These are phyloP conservation scores for Beauveria australis DNA, from an alignment of 2,329 filamentous ascomycete genomes.

Conservation along the genomic window DNA sequence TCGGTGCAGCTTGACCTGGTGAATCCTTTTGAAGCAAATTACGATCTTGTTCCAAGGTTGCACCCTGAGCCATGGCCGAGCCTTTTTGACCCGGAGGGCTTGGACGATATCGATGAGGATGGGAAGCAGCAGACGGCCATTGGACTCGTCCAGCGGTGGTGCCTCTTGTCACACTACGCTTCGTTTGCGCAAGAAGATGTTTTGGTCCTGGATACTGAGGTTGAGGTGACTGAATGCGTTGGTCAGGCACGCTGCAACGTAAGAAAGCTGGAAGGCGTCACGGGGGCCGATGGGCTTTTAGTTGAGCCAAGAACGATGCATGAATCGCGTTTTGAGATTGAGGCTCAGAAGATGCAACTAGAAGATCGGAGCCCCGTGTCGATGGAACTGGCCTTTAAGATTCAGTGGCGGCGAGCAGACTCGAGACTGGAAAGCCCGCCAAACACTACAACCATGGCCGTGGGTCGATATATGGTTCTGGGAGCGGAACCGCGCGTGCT, in stretches of 20 bases:
- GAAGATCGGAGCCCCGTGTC: slow-evolving; percentile 73
- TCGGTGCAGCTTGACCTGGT: slow-evolving; percentile 64
- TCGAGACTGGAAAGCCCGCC: slow-evolving; percentile 22
- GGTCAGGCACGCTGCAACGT: slow-evolving; percentile 54
- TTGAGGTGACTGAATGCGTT: slow-evolving; percentile 51
- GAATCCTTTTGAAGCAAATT: slow-evolving; percentile 84
- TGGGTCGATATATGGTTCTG: slow-evolving; percentile 73
- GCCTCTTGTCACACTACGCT: slow-evolving; percentile 61
- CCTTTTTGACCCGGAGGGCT: slow-evolving; percentile 60
- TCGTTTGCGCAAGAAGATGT: slow-evolving; percentile 73
- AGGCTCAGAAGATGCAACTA: slow-evolving; percentile 66
- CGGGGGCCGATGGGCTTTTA: slow-evolving; percentile 34
- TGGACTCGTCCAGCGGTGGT: slow-evolving; percentile 77
- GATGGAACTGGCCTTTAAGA: slow-evolving; percentile 65
- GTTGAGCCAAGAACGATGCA: slow-evolving; percentile 62
- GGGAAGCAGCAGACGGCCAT: slow-evolving; percentile 23
- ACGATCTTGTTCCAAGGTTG: slow-evolving; percentile 73
- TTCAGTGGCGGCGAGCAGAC: slow-evolving; percentile 64
- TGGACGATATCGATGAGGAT: slow-evolving; percentile 29
- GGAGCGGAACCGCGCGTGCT: slow-evolving; percentile 83
- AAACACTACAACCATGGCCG: slow-evolving; percentile 62
- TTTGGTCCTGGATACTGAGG: slow-evolving; percentile 51
- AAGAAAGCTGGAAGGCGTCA: slow-evolving; percentile 26
- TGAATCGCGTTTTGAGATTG: slow-evolving; percentile 64
- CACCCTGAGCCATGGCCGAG: slow-evolving; percentile 78